Evolutionary conservation across 2,329 filamentous ascomycete genomes (phyloP), one percentile per base, ranked within the genome.

Genomic region (Xylaria digitata): DNA sequence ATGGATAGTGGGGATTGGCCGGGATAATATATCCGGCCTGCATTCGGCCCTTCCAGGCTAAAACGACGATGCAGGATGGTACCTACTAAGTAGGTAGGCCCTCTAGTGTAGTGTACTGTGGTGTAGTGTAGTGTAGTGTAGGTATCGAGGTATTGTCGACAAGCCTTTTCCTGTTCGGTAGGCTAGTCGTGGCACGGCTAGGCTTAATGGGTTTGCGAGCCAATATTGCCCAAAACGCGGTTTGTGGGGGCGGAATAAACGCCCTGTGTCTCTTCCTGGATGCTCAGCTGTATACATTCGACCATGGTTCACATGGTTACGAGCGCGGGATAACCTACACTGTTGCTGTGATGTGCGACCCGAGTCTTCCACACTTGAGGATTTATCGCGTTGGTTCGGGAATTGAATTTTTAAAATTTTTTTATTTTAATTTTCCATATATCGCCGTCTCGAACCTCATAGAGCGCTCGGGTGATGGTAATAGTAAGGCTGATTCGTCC

Each of bases 21-120:
- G 76, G 78, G 73, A 78, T 77, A 80, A 78, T 70, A 78, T 70
- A 77, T 71, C 72, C 74, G 74, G 71, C 70, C 73, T 71, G 72
- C 70, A 78, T 75, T 78, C 78, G 77, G 78, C 76, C 78, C 78
- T 79, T 81, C 78, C 76, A 81, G 80, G 79, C 80, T 82, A 81
- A 81, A 80, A 71, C 76, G 74, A 68, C 65, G 66, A 70, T 70
- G 71, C 70, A 75, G 72, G 75, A 72, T 71, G 68, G 68, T 60
- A 30, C 37, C 11, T 40, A 40, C 37, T 37, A 55, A 52, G 72
- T 26, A 26, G 26, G 26, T 26, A 26, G 26, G 26, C 26, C 26
- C 26, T 26, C 26, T 26, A 26, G 63, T 72, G 3, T 48, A 11
- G 19, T 48, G 19, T 42, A 19, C 34, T 42, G 11, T 55, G 42